Percentiles rank a stretch among this genome's conserved stretches.
phyloP scores from a whole-genome alignment of 495 filamentous ascomycete genomes.

The Ramalina intermedia region DNA sequence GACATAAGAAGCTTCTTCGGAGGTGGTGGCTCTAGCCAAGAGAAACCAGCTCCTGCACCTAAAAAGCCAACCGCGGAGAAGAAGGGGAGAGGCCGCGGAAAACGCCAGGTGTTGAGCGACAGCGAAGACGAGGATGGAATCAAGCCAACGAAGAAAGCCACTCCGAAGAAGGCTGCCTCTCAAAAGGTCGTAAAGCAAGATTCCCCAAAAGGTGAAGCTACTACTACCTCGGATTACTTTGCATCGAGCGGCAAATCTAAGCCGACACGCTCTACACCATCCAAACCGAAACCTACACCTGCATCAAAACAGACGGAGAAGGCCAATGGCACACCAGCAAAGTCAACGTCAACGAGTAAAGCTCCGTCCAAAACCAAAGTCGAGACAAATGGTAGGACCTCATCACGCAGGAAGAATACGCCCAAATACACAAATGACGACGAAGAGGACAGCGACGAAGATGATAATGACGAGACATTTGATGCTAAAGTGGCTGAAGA shows the following conservation, averaged over 20 bases:
- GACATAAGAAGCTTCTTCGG: conserved; percentile 78
- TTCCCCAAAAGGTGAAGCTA: conserved; percentile 35
- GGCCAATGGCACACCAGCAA: conserved; percentile 13
- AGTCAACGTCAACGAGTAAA: conserved; percentile 18
- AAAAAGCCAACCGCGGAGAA: conserved; percentile 7
- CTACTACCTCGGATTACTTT: conserved; percentile 46
- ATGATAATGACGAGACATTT: conserved; percentile 8
- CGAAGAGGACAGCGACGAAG: conserved; percentile 28
- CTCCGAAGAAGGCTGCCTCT: conserved; percentile 30
- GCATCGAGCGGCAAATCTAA: conserved; percentile 40
- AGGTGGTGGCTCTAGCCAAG: conserved; percentile 39
- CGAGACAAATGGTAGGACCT: conserved; percentile 17
- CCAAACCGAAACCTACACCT: conserved; percentile 18
- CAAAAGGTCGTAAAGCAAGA: conserved; percentile 30
- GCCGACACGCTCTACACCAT: conserved; percentile 19
- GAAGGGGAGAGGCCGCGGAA: conserved; percentile 19
- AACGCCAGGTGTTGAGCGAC: conserved; percentile 60
- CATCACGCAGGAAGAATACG: conserved; percentile 19
- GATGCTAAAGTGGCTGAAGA: conserved; percentile 38
- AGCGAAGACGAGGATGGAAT: conserved; percentile 54
- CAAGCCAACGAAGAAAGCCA: conserved; percentile 19
- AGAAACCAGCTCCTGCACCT: conserved; percentile 27
- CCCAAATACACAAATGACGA: conserved; percentile 22
- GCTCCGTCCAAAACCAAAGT: conserved; percentile 4
- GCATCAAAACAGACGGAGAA: conserved; percentile 2